A percentile compares a stretch with the other conserved stretches of the same genome.
These are phyloP conservation scores for Hibiscus trionum DNA, from an alignment of 345 rosid genomes.

Conservation along the genomic window DNA sequence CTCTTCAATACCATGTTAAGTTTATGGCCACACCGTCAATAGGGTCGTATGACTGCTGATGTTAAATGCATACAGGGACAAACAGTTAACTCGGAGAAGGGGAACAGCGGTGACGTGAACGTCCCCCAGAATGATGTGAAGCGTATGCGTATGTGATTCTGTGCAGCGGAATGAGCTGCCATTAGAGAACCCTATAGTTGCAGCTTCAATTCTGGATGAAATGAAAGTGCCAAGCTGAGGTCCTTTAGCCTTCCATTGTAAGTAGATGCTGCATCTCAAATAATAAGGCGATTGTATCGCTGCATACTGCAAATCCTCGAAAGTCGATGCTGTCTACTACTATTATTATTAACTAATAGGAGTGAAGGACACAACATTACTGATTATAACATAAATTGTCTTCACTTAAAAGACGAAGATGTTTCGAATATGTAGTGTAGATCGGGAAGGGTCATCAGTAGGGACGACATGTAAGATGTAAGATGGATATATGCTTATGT, in stretches of 20 bases:
- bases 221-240: neutral
- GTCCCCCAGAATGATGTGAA: conserved; percentile 76
- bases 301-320: neutral
- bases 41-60: neutral
- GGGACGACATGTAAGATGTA: neutral
- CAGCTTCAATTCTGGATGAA: neutral
- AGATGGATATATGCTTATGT: neutral
- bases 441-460: neutral
- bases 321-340: neutral
- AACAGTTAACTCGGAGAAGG: conserved; percentile 25
- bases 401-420: neutral
- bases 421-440: neutral
- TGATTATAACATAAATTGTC: too few species aligned
- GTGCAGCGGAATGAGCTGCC: neutral
- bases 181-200: neutral
- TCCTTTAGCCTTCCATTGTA: conserved; percentile 1
- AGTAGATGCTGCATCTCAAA: neutral
- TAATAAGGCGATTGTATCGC: neutral
- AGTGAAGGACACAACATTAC: neutral
- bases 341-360: too few species aligned
- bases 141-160: conserved; percentile 39
- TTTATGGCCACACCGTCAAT: neutral
- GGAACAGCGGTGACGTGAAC: conserved; percentile 50
- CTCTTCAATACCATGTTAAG: neutral
- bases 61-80: conserved; percentile 35